These are phyloP conservation scores for Nigrospora osmanthi DNA, from an alignment of 2,329 filamentous ascomycete genomes.

Conservation along the genomic window DNA sequence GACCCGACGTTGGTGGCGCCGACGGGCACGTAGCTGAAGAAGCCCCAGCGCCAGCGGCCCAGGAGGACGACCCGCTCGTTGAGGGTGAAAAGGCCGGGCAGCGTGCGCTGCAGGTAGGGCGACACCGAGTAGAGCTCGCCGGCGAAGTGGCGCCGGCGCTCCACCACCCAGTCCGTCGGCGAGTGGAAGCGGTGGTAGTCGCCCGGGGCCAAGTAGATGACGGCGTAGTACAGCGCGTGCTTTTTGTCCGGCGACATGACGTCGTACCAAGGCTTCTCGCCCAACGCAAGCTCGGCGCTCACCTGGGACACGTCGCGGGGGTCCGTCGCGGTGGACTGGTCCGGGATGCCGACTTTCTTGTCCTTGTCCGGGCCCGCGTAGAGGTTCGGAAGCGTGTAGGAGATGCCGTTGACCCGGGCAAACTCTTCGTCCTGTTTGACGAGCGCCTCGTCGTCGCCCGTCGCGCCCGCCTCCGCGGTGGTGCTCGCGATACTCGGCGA, in stretches of 20 bases:
- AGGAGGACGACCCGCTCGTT: constrained; percentile 94
- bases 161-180: constrained; percentile 89
- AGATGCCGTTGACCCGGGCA: constrained; percentile 87
- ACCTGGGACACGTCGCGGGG: constrained; percentile 76
- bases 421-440: constrained; percentile 86
- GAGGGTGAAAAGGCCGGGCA: constrained; percentile 90
- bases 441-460: constrained; percentile 49
- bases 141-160: constrained; percentile 91
- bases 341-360: constrained; percentile 44
- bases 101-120: constrained; percentile 84
- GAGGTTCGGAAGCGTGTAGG: constrained; percentile 83
- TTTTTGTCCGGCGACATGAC: constrained; percentile 52
- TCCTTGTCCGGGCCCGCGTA: constrained; percentile 61
- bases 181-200: constrained; percentile 99
- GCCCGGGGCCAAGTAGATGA: constrained; percentile 92
- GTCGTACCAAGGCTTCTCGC: constrained; percentile 63
- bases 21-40: constrained; percentile 93
- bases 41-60: constrained; percentile 92
- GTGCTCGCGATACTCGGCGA: constrained; percentile 42
- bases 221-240: constrained; percentile 82
- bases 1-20: constrained; percentile 96
- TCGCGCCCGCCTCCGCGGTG: constrained; percentile 15
- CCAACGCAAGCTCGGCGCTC: constrained; percentile 70
- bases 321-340: constrained; percentile 60
- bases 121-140: constrained; percentile 94